phyloP scores from a whole-genome alignment of 2,329 filamentous ascomycete species.

The Xylaria arbuscula region DNA sequence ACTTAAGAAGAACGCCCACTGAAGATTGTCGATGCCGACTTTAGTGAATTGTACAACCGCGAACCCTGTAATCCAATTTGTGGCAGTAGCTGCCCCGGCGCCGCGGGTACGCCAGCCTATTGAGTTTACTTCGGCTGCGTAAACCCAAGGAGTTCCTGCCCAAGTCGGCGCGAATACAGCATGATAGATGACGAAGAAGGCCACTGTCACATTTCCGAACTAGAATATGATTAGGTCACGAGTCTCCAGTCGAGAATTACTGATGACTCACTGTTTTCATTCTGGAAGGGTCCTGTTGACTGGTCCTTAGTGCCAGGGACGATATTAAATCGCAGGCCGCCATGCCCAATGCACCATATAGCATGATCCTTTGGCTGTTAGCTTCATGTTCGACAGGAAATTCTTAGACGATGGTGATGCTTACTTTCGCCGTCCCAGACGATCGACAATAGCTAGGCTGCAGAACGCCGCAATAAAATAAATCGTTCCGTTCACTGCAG shows the following conservation, averaged over 20 bases:
- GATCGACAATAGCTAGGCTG: slow-evolving; percentile 55
- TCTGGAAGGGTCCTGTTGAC: slow-evolving; percentile 48
- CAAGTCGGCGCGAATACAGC: slow-evolving; percentile 56
- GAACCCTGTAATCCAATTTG: slow-evolving; percentile 58
- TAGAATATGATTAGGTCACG: slow-evolving; percentile 34
- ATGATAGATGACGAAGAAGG: slow-evolving; percentile 59
- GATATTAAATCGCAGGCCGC: slow-evolving; percentile 54
- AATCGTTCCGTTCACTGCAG: slow-evolving; percentile 61
- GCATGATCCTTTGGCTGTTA: slow-evolving; percentile 47
- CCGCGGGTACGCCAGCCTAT: slow-evolving; percentile 56
- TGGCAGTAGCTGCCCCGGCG: slow-evolving; percentile 57
- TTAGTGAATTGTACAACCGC: slow-evolving; percentile 59
- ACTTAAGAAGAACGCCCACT: slow-evolving; percentile 58
- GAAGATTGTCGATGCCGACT: slow-evolving; percentile 54
- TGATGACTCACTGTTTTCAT: slow-evolving; percentile 44
- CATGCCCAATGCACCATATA: slow-evolving; percentile 53
- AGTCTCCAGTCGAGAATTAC: background rate
- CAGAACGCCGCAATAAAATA: slow-evolving; percentile 53
- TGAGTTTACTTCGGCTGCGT: slow-evolving; percentile 56
- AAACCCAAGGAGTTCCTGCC: slow-evolving; percentile 56
- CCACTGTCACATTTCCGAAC: slow-evolving; percentile 54
- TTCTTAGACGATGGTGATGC: background rate
- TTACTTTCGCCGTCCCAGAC: slow-evolving; percentile 54
- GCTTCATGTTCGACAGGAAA: background rate
- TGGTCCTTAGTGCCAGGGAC: slow-evolving; percentile 50